These are phyloP conservation scores for Naganishia friedmannii DNA, from an alignment of 768 basidiomycete genomes.

Conservation along the genomic window DNA sequence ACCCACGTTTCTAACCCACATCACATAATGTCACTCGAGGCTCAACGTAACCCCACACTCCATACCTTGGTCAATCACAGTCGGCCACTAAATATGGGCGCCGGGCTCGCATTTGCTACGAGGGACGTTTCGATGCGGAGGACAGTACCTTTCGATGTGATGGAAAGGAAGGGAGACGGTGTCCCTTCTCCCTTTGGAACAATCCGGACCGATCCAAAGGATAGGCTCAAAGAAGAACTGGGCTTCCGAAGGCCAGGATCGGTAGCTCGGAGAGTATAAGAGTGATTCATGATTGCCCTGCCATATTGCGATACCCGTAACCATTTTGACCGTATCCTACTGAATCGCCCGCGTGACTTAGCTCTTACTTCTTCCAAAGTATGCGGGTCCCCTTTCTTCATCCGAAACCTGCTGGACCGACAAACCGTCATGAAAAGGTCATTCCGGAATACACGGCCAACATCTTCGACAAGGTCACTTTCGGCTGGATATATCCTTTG, in stretches of 20 bases:
- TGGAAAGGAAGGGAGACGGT: not conserved
- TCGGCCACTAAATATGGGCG: no score
- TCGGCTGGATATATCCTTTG: conserved; percentile 28
- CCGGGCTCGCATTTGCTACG: no score
- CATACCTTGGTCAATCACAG: no score
- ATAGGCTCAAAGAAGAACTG: not conserved
- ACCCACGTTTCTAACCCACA: not conserved
- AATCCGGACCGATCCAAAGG: not conserved
- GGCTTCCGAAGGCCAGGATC: not conserved
- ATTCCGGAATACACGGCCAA: conserved; percentile 28
- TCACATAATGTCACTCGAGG: not conserved
- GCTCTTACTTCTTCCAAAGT: not conserved
- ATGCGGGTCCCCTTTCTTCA: conserved; percentile 2
- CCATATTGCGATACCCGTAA: not conserved
- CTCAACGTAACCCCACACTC: not conserved
- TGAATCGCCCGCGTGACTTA: not conserved
- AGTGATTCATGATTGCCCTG: not conserved
- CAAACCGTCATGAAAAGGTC: conserved; percentile 9
- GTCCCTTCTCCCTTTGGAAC: not conserved
- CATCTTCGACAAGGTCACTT: conserved; percentile 13
- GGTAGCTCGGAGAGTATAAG: not conserved
- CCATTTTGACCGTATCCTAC: not conserved
- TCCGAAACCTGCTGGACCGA: conserved; percentile 2
- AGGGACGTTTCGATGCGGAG: no score
- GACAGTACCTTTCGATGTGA: no score